Conservation (phyloP, 352 stramenopile species). For the Phytopythium montanum region DNA sequence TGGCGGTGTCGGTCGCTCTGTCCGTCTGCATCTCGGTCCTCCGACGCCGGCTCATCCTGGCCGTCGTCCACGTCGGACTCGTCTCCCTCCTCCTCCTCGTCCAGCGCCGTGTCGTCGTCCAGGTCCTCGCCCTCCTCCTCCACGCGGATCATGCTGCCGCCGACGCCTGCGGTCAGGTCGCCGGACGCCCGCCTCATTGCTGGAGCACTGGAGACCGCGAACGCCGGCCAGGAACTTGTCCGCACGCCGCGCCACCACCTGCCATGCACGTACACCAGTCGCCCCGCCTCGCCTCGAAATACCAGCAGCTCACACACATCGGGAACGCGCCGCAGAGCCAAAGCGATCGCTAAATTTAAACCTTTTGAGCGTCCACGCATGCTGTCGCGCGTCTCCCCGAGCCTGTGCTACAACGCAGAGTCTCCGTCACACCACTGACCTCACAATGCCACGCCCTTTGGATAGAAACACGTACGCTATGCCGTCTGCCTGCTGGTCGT, state of each 20-base stretch:
- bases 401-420: not conserved
- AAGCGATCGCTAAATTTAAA: conserved; percentile 4
- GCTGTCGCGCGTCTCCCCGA: not conserved
- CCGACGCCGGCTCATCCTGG: not conserved
- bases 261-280: not conserved
- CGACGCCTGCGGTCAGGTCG: not conserved
- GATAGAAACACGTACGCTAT: not conserved
- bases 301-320: not conserved
- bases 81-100: conserved; percentile 15
- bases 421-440: not conserved
- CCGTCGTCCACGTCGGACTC: conserved; percentile 5
- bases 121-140: conserved; percentile 21
- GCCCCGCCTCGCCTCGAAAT: not conserved
- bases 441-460: not conserved
- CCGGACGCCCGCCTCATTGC: not conserved
- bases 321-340: not conserved
- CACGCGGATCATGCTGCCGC: conserved; percentile 16
- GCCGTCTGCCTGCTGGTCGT: not conserved
- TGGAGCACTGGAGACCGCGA: not conserved
- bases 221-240: not conserved
- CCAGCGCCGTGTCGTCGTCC: conserved; percentile 10
- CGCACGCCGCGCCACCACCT: not conserved
- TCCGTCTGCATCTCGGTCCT: not conserved
- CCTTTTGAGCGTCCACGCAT: not conserved
- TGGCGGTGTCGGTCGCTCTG: not conserved